Base-by-base conservation (phyloP, 2,329 filamentous ascomycete species). In the Colletotrichum eleusines region DNA sequence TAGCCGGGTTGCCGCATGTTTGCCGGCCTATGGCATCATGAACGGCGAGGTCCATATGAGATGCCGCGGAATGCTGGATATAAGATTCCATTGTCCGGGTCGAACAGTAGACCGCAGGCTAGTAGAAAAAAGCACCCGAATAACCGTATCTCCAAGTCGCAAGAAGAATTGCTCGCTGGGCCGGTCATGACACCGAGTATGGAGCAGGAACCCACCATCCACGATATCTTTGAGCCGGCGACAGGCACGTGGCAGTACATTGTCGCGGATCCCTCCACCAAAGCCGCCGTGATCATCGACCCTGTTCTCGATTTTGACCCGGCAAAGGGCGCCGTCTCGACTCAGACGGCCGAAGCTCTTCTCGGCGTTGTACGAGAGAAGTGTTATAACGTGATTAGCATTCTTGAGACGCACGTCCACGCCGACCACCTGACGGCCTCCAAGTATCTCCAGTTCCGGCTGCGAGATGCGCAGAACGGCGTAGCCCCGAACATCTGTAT, bases 361-460 rank as follows among this genome's bases (percentile, higher is more conserved):
- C 79, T 90, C 0, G 71, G 78, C 0, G 26, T 85, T 0, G 74
- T 86, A n/a, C 69, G 74, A 2, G 74, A 82, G 9, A 75, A 84
- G 1, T 77, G 78, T 2, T 89, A 88, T 74, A 81, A 73, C 1
- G 75, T 90, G 40, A 78, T 79, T 5, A 79, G 76, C 51, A 86
- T 90, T 46, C 81, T 90, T 11, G 88, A 90, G 73, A 90, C 88
- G 0, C 88, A 90, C 74, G 83, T 81, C 1, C 85, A 89, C 71
- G 86, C 86, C 38, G 85, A 89, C 69, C 87, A 89, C 71, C 73
- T 89, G 2, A 89, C 86, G 5, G 84, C 88, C 0, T 80, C 87
- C 0, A 80, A 80, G 33, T 90, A 89, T 75, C 81, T 90, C 0
- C 85, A 88, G 73, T 76, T 77, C 0, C 77, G 76, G 8, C 80